These are phyloP conservation scores for Solanum neorickii DNA, from an alignment of 257 asterid species.

Conservation along the genomic window DNA sequence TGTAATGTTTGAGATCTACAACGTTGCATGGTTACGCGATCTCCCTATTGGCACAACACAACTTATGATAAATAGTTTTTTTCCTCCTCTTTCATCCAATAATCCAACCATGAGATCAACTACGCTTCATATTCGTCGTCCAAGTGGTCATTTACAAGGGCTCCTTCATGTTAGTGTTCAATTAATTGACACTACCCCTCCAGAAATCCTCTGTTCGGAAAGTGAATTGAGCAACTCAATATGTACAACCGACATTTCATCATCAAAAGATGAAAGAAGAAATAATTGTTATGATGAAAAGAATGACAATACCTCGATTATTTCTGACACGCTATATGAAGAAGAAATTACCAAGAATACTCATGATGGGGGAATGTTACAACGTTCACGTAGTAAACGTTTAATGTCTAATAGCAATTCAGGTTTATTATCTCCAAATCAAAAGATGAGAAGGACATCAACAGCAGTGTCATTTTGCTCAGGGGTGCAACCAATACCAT, in stretches of 20 bases:
- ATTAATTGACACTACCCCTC: conserved; percentile 19
- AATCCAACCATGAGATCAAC: conserved; percentile 25
- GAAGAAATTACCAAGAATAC: not conserved
- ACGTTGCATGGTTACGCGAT: conserved; percentile 78
- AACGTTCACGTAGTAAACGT: not conserved
- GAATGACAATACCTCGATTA: not conserved
- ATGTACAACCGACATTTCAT: not conserved
- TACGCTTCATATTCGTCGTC: conserved; percentile 43
- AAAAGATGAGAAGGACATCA: conserved; percentile 9
- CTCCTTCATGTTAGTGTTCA: conserved; percentile 41
- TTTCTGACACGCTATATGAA: not conserved
- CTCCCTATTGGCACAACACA: conserved; percentile 71
- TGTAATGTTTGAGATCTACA: conserved; percentile 55
- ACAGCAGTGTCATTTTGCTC: conserved; percentile 31
- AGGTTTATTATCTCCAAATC: not conserved
- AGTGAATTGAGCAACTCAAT: conserved; percentile 13
- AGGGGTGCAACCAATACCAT: conserved; percentile 36
- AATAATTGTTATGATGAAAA: not conserved
- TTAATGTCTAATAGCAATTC: not conserved
- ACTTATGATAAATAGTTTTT: conserved; percentile 31
- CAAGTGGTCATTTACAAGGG: conserved; percentile 65
- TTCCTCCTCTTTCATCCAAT: conserved; percentile 28
- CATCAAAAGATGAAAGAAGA: not conserved
- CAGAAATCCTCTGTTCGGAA: not conserved
- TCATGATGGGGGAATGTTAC: not conserved